Base-by-base conservation (phyloP, 495 filamentous ascomycete genomes). In the Saxophila tyrrhenica region DNA sequence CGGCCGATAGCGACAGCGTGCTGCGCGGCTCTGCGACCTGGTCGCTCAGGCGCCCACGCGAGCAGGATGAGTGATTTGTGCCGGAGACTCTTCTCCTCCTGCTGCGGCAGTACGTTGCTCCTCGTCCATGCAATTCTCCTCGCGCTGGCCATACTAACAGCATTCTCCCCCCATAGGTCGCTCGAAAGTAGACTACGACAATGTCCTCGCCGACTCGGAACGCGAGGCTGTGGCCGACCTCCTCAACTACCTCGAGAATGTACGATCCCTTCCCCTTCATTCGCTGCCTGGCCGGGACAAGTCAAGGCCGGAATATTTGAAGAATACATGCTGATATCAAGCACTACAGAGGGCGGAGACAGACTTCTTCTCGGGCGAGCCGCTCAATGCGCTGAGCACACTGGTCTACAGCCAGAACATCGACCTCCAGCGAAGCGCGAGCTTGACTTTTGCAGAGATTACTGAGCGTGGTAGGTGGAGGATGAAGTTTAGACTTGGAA, bases 331-430 rank as follows among this genome's bases (percentile, higher is more conserved):
- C 50, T 58, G 51, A 49, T 39, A 21, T 17, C 7, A 24, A 21
- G 32, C 15, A 32, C 48, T 65, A 64, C 72, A 97, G 91, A 82
- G 90, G 64, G 81, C 81, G 50, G 94, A 97, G 65, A 94, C 89
- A 60, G 90, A 98, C 67, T 99, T 99, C 79, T 99, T 99, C 72
- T 82, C 86, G 22, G 92, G 92, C 69, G 89, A 95, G 64, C 92
- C 92, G n/a, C 81, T 99, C 56, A 85, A 83, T 67, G 91, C 92
- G 39, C 73, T 99, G 43, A 95, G 86, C 72, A 97, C 89, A 3
- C 77, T 99, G 2, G 92, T 99, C 29, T 97, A 94, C 67, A 97
- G 94, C 41, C 89, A 97, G 64, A 99, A 99, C 74, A 88, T 99
- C 66, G 94, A 99, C 62, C 79, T 99, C 45, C 92, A 99, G 70